These are phyloP conservation scores for Metahyphopichia silvanorum DNA, from an alignment of 805 yeast species.

Conservation along the genomic window DNA sequence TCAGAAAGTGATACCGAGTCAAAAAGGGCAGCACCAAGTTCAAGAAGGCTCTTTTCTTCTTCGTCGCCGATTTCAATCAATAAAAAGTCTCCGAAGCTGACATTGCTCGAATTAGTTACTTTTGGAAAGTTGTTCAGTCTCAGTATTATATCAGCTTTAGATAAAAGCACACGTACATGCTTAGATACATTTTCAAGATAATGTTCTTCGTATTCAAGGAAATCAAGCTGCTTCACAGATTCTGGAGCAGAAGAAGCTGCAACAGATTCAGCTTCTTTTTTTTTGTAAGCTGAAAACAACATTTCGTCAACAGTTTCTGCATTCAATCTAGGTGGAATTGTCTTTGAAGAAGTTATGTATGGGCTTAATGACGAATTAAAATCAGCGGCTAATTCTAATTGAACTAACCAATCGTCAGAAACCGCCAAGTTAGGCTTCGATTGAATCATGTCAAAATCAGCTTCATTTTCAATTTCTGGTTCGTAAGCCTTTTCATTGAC, in stretches of 20 bases:
- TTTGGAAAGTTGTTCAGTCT: constrained; percentile 28
- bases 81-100: constrained; percentile 18
- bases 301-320: constrained; percentile 43
- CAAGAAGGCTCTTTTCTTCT: constrained; percentile 41
- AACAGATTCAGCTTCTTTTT: constrained; percentile 4
- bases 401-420: constrained; percentile 63
- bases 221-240: constrained; percentile 6
- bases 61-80: constrained; percentile 7
- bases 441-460: constrained; percentile 32
- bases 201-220: constrained; percentile 4
- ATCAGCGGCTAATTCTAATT: constrained; percentile 51
- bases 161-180: constrained; percentile 15
- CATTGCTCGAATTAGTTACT: constrained; percentile 6
- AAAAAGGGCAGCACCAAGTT: constrained; percentile 62
- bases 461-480: constrained; percentile 50
- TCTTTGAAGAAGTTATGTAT: constrained; percentile 8
- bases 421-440: constrained; percentile 45
- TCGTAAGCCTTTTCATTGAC: constrained; percentile 67
- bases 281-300: constrained; percentile 46
- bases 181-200: constrained; percentile 8
- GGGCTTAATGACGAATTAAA: constrained; percentile 41
- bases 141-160: constrained; percentile 15
- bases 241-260: constrained; percentile 22
- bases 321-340: constrained; percentile 17
- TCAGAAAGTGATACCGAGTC: constrained; percentile 14